Base-by-base conservation (phyloP, 768 basidiomycete genomes). In the Pleurotus citrinopileatus region DNA sequence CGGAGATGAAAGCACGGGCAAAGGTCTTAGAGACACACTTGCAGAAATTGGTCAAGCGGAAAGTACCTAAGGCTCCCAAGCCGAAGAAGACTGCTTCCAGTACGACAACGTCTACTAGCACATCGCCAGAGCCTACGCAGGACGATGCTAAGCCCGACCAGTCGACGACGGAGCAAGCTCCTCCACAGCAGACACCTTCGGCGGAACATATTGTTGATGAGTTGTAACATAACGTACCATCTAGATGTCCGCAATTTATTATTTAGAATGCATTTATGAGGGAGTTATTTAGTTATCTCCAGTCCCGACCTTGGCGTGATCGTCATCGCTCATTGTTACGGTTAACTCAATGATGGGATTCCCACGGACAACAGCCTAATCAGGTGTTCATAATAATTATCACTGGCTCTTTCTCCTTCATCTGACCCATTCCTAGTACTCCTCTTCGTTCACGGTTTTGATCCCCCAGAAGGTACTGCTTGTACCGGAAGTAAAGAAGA, bases 1-100 rank as follows among this genome's bases (percentile, higher is more conserved):
- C 73, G 60, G 94, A 98, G 70, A 86, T 98, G 83, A 87, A 86
- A 71, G 84, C 84, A 53, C 78, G 88, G 53, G 89, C 89, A 23
- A 89, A 87, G 77, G 79, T 79, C 40, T 72, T 97, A 29, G 93
- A 96, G 76, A 81, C 73, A 47, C 86, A 86, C 44, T 63, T 91
- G 68, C 81, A 83, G 66, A 84, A 77, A 65, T 62, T 92, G 55
- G 78, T 78, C 60, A 87, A 75, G 74, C 77, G 87, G 67, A 90
- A 83, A 72, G 72, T 76, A 40, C 84, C 88, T 2, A 88, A 87
- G 68, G 65, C 70, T 52, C 82, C 75, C 72, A 86, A 84, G 68
- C 69, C 73, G 43, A 77, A 70, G 57, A 67, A 69, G 29, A 69
- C 73, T 34, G 65, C 62, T 36, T 34, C 66, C 22, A 61, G 59